Conservation (phyloP, 768 basidiomycete species). For the Flagelloscypha sp. region DNA sequence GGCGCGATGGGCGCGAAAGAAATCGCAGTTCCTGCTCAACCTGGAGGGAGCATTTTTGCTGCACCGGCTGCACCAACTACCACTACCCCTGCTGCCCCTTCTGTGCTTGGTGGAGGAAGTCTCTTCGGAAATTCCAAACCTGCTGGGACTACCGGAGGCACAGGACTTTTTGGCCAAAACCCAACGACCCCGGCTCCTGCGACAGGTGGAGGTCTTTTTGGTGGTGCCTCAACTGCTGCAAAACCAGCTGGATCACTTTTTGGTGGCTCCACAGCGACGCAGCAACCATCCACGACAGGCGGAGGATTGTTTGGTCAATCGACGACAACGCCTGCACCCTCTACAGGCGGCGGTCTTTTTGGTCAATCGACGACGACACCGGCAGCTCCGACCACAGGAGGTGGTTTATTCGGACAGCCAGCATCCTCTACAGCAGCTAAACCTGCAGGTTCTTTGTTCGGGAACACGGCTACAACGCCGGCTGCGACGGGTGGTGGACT, state of each 20-base stretch:
- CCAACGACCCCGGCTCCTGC: conserved; percentile 11
- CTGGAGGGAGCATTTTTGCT: no score
- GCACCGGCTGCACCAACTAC: no score
- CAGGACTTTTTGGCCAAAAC: conserved; percentile 22
- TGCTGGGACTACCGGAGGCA: conserved; percentile 14
- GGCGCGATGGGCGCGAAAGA: no score
- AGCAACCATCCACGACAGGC: conserved; percentile 6
- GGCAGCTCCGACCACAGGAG: conserved; percentile 15
- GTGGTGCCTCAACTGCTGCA: conserved; percentile 9
- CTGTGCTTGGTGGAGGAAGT: no score
- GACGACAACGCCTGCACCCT: conserved; percentile 3
- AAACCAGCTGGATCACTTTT: conserved; percentile 19
- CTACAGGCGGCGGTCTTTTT: conserved; percentile 8
- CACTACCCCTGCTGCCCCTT: no score
- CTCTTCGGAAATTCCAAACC: no score
- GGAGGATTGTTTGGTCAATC: conserved; percentile 9
- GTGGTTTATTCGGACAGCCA: conserved; percentile 23
- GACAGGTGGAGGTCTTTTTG: conserved; percentile 13
- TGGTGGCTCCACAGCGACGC: conserved; percentile 10
- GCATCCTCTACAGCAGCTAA: conserved; percentile 20
- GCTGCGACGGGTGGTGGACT: conserved; percentile 11
- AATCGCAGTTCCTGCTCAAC: no score
- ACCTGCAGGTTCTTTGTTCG: conserved; percentile 24
- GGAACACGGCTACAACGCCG: conserved; percentile 17
- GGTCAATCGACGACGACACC: conserved; percentile 17